Conservation (phyloP, 2,329 filamentous ascomycete species). For the Botrytis galanthina region DNA sequence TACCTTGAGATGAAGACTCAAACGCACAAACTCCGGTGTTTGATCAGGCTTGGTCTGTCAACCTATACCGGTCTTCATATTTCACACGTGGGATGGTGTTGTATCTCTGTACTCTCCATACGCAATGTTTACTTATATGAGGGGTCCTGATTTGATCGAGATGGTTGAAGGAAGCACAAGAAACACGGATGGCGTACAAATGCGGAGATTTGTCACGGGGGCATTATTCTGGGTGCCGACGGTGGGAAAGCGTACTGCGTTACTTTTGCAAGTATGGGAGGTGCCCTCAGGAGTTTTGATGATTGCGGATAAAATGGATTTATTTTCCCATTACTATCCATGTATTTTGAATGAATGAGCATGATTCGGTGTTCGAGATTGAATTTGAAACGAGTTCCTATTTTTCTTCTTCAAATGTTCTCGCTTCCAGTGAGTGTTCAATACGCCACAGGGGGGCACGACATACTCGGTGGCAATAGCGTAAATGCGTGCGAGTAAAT, state of each 20-base stretch:
- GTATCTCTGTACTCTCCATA: neutral
- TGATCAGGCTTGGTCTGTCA: neutral
- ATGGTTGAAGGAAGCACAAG: neutral
- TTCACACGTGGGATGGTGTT: neutral
- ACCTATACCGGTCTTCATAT: slow-evolving; percentile 1
- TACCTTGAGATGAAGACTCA: neutral
- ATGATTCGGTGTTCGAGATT: neutral
- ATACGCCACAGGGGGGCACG: neutral
- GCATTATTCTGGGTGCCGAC: neutral
- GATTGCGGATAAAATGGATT: neutral
- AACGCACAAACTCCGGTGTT: neutral
- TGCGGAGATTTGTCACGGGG: slow-evolving; percentile 3
- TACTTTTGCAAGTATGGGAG: neutral
- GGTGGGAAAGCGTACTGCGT: neutral
- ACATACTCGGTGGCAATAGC: neutral
- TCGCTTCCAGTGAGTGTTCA: neutral
- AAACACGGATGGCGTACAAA: neutral
- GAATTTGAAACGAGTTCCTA: neutral
- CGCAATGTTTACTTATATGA: neutral
- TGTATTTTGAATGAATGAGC: neutral
- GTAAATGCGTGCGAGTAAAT: neutral
- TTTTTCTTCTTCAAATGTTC: neutral
- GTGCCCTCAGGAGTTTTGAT: slow-evolving; percentile 5
- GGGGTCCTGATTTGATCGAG: neutral
- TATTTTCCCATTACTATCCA: neutral